phyloP scores from a whole-genome alignment of 352 stramenopile species.

The Phytopythium chamaehyphon region DNA sequence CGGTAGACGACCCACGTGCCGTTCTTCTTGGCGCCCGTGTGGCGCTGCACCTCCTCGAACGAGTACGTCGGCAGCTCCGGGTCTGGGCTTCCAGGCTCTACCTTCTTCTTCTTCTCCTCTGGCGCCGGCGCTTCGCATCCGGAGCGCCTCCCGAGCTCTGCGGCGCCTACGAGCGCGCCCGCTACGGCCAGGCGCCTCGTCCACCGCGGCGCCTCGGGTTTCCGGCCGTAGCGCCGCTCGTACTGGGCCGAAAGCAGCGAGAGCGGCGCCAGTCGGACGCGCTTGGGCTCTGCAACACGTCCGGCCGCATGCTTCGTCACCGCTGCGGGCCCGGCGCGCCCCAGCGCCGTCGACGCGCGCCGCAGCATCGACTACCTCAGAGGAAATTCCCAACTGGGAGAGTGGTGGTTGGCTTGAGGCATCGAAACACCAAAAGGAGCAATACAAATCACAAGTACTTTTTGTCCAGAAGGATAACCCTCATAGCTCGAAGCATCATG shows the following conservation, averaged over 20 bases:
- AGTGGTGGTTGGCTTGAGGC: too few relatives aligned
- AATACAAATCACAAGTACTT: too few relatives aligned
- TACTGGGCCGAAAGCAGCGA: background rate
- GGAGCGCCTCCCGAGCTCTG: background rate
- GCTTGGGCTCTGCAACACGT: constrained; percentile 1
- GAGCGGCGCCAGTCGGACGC: background rate
- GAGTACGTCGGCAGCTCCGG: constrained; percentile 55
- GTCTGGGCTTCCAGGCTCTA: constrained; percentile 27
- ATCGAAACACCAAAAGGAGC: too few relatives aligned
- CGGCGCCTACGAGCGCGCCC: constrained; percentile 8
- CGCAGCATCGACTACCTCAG: too few relatives aligned
- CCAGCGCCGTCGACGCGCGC: constrained; percentile 11
- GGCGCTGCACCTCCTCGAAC: constrained; percentile 65
- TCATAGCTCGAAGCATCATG: too few relatives aligned
- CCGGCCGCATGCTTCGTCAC: background rate
- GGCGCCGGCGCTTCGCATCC: constrained; percentile 7
- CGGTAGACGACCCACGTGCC: constrained; percentile 93
- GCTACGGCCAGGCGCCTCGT: constrained; percentile 5
- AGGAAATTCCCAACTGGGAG: too few relatives aligned
- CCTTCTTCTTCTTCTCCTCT: background rate
- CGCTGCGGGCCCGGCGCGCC: constrained; percentile 4
- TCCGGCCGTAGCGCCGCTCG: constrained; percentile 2
- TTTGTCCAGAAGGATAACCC: background rate
- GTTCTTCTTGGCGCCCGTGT: constrained; percentile 64
- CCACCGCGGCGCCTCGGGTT: constrained; percentile 5